Conservation (phyloP, 2,329 filamentous ascomycete species). For the Cordyceps tenuipes region DNA sequence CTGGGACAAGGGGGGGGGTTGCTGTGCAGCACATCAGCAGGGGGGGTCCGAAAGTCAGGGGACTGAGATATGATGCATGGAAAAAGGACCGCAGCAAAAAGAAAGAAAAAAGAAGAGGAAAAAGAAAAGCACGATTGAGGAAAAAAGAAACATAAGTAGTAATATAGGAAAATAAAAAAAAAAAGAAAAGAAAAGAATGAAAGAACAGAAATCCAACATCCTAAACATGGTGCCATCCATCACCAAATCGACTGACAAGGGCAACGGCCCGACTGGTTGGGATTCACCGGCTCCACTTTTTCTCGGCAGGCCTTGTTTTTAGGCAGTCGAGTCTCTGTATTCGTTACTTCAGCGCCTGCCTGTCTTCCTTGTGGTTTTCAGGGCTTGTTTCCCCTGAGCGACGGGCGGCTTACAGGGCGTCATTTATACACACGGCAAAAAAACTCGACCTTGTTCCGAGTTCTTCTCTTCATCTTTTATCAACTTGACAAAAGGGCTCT, state of each 20-base stretch:
- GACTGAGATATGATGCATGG: neutral
- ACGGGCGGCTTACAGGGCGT: neutral
- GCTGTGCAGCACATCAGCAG: neutral
- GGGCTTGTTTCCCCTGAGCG: neutral
- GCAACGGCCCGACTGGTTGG: slow-evolving; percentile 6
- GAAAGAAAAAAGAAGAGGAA: neutral
- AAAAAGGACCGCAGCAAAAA: neutral
- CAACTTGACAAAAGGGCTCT: too few relatives aligned
- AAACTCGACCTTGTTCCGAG: too few relatives aligned
- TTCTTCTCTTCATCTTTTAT: too few relatives aligned
- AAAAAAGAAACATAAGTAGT: neutral
- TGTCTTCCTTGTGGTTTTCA: neutral
- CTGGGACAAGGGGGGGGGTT: neutral
- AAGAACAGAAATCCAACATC: neutral
- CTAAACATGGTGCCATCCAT: neutral
- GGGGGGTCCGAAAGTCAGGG: too few relatives aligned
- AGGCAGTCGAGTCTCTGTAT: neutral
- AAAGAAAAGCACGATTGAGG: neutral
- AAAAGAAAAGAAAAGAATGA: too few relatives aligned
- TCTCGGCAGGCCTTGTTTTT: neutral
- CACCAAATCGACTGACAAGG: neutral
- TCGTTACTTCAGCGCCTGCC: neutral
- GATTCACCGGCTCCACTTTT: neutral
- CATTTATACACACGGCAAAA: neutral
- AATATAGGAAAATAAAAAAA: neutral